These are phyloP conservation scores for Heracleum sosnowskyi DNA, from an alignment of 129 eudicot species.

Conservation along the genomic window DNA sequence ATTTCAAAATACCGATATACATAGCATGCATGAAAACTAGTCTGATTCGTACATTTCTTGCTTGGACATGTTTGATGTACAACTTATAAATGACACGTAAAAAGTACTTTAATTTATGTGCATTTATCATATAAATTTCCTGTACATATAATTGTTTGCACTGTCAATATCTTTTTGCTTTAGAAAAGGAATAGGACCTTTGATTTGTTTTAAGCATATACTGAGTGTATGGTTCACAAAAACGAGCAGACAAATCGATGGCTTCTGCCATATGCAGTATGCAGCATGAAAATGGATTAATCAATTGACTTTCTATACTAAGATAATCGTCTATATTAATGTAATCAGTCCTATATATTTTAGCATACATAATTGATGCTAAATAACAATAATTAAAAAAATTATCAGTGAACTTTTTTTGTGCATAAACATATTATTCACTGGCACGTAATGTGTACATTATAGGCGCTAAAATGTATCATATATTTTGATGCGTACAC, in stretches of 20 bases:
- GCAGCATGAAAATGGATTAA: not conserved
- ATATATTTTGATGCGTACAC: not conserved
- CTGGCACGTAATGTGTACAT: not conserved
- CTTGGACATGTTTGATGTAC: not conserved
- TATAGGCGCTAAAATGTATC: not conserved
- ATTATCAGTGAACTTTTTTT: not conserved
- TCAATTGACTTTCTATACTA: not conserved
- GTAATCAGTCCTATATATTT: not conserved
- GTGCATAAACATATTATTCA: not conserved
- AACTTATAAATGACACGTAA: not conserved
- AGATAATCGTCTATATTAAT: not conserved
- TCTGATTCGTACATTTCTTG: not conserved
- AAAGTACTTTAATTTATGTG: too few relatives aligned
- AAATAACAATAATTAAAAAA: too few relatives aligned
- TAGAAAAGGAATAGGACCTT: not conserved
- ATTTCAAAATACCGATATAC: not conserved
- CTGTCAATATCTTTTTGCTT: not conserved
- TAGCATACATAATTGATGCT: not conserved
- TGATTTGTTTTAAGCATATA: too few relatives aligned
- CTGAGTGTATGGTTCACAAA: not conserved
- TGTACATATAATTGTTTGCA: not conserved
- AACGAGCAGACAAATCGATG: not conserved
- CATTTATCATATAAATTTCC: not conserved
- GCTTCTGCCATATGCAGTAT: not conserved
- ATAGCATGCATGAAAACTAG: not conserved